Conservation (phyloP, 257 asterid genomes). For the Dorcoceras hygrometricum region DNA sequence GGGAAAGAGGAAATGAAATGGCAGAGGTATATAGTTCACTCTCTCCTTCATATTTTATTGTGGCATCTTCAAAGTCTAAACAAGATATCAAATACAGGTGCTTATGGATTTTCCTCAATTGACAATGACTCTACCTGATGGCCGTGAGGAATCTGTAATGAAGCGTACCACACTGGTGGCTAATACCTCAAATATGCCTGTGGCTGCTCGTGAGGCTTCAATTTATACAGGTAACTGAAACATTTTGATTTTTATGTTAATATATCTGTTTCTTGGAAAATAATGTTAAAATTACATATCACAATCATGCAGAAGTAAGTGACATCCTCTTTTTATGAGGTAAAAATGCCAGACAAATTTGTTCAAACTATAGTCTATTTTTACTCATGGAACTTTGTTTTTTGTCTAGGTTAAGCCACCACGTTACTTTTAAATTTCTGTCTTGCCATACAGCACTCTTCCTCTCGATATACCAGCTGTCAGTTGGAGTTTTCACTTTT, state of each 20-base stretch:
- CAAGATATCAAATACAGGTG: slow-evolving; percentile 53
- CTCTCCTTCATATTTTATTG: slow-evolving; percentile 26
- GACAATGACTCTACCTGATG: slow-evolving; percentile 99
- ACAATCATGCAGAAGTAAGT: not conserved
- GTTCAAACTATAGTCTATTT: not conserved
- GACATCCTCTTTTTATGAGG: not conserved
- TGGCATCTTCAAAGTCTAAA: slow-evolving; percentile 21
- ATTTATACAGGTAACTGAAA: slow-evolving; percentile 73
- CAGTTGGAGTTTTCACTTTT: too few relatives aligned
- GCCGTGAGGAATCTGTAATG: slow-evolving; percentile 99
- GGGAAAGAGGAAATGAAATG: slow-evolving; percentile 99
- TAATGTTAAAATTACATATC: slow-evolving; percentile 9
- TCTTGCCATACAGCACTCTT: too few relatives aligned
- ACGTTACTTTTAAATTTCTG: too few relatives aligned
- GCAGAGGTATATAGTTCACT: slow-evolving; percentile 67
- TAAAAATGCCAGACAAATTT: not conserved
- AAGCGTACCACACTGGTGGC: slow-evolving; percentile 99
- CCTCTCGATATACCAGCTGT: too few relatives aligned
- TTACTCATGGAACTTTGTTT: too few relatives aligned
- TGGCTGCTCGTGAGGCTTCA: slow-evolving; percentile 99
- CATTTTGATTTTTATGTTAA: slow-evolving; percentile 18
- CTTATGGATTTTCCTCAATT: slow-evolving; percentile 99
- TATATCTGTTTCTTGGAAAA: not conserved
- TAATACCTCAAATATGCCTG: slow-evolving; percentile 99
- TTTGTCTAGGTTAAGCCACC: too few relatives aligned